Conservation (phyloP, 2,329 filamentous ascomycete species). For the Helminthosporium solani region DNA sequence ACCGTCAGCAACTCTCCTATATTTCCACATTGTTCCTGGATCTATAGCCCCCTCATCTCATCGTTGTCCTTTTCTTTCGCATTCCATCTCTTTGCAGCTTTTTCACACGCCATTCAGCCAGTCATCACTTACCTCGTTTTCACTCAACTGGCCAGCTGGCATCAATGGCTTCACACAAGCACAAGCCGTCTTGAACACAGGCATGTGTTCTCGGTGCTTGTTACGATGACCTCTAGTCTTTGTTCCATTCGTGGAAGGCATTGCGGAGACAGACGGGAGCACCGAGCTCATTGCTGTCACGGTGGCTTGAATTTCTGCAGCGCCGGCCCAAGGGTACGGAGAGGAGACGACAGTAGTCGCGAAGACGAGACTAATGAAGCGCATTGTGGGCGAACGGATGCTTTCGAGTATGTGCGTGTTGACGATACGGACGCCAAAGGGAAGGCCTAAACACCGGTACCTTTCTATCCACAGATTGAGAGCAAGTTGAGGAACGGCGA, state of each 20-base stretch:
- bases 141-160: conserved; percentile 23
- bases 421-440: neutral
- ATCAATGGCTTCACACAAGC: conserved; percentile 28
- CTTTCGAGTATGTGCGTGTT: neutral
- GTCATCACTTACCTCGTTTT: conserved; percentile 22
- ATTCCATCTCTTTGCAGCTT: neutral
- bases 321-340: neutral
- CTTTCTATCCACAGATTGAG: neutral
- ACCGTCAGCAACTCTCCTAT: neutral
- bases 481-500: neutral
- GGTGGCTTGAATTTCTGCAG: neutral
- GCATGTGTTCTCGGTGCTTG: conserved; percentile 29
- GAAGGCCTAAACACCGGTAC: neutral
- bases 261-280: conserved; percentile 1
- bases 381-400: conserved; percentile 16
- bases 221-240: conserved; percentile 11
- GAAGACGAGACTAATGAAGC: conserved; percentile 18
- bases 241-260: conserved; percentile 4
- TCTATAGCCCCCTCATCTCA: neutral
- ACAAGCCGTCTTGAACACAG: conserved; percentile 26
- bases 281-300: neutral
- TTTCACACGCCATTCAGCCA: neutral
- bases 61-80: neutral
- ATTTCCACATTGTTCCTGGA: neutral
- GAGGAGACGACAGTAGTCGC: conserved; percentile 4